A percentile compares a stretch with the other conserved stretches of the same genome.
These are phyloP conservation scores for Calonectria ilicicola DNA, from an alignment of 2,329 filamentous ascomycete genomes.

Conservation along the genomic window DNA sequence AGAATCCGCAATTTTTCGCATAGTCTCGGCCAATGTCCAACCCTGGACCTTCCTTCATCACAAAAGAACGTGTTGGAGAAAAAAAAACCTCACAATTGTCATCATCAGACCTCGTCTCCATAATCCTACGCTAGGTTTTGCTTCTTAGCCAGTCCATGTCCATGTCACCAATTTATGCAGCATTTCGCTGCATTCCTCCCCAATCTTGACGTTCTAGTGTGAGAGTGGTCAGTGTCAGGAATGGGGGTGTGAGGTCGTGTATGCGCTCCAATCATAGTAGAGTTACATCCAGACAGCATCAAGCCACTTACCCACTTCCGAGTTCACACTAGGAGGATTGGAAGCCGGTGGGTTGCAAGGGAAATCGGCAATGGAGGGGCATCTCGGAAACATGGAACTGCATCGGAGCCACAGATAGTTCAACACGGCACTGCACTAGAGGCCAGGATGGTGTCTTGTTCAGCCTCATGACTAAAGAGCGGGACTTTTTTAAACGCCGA, in stretches of 20 bases:
- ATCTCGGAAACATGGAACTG: neutral
- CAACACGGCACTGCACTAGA: neutral
- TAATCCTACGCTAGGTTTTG: neutral
- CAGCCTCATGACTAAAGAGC: neutral
- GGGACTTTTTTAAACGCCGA: neutral
- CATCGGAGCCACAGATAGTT: constrained; percentile 7
- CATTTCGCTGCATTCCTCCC: neutral
- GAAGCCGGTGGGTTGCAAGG: neutral
- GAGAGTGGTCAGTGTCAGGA: neutral
- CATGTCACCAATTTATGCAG: neutral
- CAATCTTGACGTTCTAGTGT: neutral
- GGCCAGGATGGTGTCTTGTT: neutral
- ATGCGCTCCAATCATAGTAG: constrained; percentile 16
- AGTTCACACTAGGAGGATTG: neutral
- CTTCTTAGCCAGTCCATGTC: constrained; percentile 1
- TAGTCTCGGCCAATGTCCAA: neutral
- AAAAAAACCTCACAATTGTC: neutral
- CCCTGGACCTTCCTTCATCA: neutral
- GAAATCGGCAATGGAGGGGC: neutral
- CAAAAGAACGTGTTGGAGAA: neutral
- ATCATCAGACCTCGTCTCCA: neutral
- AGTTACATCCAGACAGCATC: neutral
- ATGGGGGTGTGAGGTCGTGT: neutral
- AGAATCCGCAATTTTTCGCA: neutral
- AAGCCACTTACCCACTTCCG: neutral